Evolutionary conservation across 768 basidiomycete genomes (phyloP).

Genomic region (Tricholoma hemisulphureum): DNA sequence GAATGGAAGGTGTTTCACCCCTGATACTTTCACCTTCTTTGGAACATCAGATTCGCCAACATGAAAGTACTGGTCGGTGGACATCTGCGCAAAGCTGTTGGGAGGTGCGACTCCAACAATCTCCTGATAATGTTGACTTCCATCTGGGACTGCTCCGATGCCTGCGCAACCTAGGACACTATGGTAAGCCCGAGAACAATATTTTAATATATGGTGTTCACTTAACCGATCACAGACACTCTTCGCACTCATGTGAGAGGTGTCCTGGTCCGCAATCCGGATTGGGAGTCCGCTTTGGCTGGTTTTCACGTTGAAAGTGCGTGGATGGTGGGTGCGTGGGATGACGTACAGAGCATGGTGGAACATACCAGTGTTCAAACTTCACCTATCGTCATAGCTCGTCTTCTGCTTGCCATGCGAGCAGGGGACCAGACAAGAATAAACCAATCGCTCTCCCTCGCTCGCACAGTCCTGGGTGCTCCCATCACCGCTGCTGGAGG

Average conservation of each 20-base stretch:
- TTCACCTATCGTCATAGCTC: conserved; percentile 71
- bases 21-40: conserved; percentile 84
- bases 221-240: conserved; percentile 58
- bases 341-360: conserved; percentile 66
- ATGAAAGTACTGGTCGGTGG: conserved; percentile 96
- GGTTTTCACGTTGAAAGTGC: conserved; percentile 91
- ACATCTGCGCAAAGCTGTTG: conserved; percentile 99
- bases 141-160: conserved; percentile 91
- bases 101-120: conserved; percentile 91
- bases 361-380: conserved; percentile 47
- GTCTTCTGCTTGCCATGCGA: conserved; percentile 78
- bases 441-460: conserved; percentile 51
- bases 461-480: conserved; percentile 71
- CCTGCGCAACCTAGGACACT: conserved; percentile 92
- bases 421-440: conserved; percentile 47
- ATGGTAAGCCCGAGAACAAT: conserved; percentile 58
- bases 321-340: conserved; percentile 96
- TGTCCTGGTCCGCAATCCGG: conserved; percentile 78
- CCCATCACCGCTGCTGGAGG: conserved; percentile 80
- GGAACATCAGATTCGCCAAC: conserved; percentile 95
- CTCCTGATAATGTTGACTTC: conserved; percentile 83
- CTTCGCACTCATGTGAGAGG: conserved; percentile 92
- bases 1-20: conserved; percentile 96
- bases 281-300: conserved; percentile 75
- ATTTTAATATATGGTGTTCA: background rate